phyloP scores from a whole-genome alignment of 2,329 filamentous ascomycete genomes.

The Cytospora piceae region DNA sequence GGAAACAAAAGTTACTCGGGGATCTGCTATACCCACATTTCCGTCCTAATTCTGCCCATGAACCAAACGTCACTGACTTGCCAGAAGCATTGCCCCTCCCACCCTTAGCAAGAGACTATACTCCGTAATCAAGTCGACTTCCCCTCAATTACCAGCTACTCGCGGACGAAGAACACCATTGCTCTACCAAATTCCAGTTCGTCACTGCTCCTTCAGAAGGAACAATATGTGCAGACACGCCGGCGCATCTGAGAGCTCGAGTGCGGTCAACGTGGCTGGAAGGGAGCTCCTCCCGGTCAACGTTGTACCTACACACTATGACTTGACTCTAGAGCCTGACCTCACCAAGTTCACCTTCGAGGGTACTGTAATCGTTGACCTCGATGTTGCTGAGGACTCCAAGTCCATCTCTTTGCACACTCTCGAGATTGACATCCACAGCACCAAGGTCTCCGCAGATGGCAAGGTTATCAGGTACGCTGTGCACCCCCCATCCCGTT shows the following conservation, averaged over 20 bases:
- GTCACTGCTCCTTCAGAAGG: conserved; percentile 77
- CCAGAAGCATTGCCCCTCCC: conserved; percentile 20
- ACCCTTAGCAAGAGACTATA: conserved; percentile 25
- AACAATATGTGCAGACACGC: conserved; percentile 67
- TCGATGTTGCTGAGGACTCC: conserved; percentile 84
- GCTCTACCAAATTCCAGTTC: conserved; percentile 35
- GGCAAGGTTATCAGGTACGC: conserved; percentile 55
- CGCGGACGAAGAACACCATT: conserved; percentile 27
- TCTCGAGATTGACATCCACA: conserved; percentile 81
- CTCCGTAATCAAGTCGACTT: conserved; percentile 24
- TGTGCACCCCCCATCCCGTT: not conserved
- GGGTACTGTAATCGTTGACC: conserved; percentile 81
- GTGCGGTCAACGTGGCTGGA: conserved; percentile 47
- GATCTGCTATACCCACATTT: conserved; percentile 20
- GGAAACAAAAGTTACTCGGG: not conserved
- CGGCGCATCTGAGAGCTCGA: conserved; percentile 40
- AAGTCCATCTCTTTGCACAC: conserved; percentile 87
- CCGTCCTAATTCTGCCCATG: conserved; percentile 7
- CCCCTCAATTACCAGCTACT: conserved; percentile 22
- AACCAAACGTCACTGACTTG: conserved; percentile 25
- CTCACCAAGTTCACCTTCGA: conserved; percentile 86
- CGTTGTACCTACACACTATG: conserved; percentile 89
- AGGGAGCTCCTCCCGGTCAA: conserved; percentile 90
- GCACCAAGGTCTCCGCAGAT: conserved; percentile 67
- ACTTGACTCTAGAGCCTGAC: conserved; percentile 88